Base-by-base conservation (phyloP, 805 yeast species). In the Crinitomyces ghanaensis region DNA sequence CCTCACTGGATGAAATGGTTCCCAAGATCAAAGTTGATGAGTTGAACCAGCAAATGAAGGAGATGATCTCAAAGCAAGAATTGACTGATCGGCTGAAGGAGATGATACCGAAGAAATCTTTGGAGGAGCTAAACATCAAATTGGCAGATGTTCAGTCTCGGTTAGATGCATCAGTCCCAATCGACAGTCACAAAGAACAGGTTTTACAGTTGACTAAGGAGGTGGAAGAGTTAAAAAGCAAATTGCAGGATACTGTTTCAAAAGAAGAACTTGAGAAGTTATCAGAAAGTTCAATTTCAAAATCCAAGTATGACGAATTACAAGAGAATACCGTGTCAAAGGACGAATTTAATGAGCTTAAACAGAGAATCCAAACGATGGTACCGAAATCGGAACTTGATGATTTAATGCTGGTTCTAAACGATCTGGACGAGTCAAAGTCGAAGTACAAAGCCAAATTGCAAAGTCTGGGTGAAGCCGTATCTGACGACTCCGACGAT, bases 361-460 rank as follows among this genome's bases (percentile, higher is more conserved):
- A 14, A 8, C 14, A 25, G 7, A n/a, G 13, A 9, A 21, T 32
- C 14, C 20, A 27, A 29, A 26, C 22, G 19, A 38, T 34, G 34
- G 75, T 68, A 11, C 66, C 73, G 2, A 65, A 63, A 40, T 48
- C 68, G 2, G 82, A 75, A 17, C 48, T 74, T 7, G 94, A 84
- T 45, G 93, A 82, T 41, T 54, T 84, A 46, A 68, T 84, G 74
- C 56, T 83, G 16, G 59, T 85, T 13, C 72, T 85, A 53, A 70
- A 79, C 13, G 93, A 82, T 29, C 59, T 83, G 44, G 93, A 84
- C 38, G 84, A 77, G 31, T 71, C 68, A 42, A 72, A 72, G 37
- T 59, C 64, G 19, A 63, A 63, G 40, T 76, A 81, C 51, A 77
- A 76, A 48, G 46, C 54, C 5, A 64, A 60, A 37, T 62, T 78